These are phyloP conservation scores for Prosopis cineraria DNA, from an alignment of 306 rosid genomes.

Conservation along the genomic window DNA sequence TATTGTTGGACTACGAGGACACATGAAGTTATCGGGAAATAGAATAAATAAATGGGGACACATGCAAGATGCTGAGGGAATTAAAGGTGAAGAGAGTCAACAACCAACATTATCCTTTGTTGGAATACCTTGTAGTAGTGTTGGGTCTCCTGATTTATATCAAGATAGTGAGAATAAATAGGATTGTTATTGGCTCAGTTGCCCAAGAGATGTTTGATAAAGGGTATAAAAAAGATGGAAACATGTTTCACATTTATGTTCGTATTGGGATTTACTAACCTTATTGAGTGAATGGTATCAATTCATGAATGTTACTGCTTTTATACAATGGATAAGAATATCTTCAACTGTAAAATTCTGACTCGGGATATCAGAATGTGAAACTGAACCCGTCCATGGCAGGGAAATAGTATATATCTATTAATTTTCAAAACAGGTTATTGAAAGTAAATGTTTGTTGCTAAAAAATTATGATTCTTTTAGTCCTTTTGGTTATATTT, in stretches of 20 bases:
- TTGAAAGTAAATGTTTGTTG: conserved; percentile 21
- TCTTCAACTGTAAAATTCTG: conserved; percentile 2
- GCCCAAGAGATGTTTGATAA: background rate
- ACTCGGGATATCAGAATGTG: background rate
- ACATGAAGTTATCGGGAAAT: conserved; percentile 5
- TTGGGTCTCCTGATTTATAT: background rate
- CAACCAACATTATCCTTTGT: background rate
- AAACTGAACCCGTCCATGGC: conserved; percentile 6
- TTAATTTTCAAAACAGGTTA: conserved; percentile 16
- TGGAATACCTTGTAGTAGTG: background rate
- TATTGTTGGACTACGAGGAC: background rate
- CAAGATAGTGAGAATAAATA: background rate
- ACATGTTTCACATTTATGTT: background rate
- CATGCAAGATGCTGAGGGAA: conserved; percentile 25
- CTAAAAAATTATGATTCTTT: conserved; percentile 13
- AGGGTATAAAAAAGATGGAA: background rate
- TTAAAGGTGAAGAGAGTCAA: conserved; percentile 20
- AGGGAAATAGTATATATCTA: conserved; percentile 17
- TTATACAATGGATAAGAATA: background rate
- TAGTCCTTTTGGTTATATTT: conserved; percentile 32
- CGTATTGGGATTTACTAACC: background rate
- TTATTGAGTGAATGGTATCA: background rate
- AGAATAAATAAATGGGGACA: conserved; percentile 38
- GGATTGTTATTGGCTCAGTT: background rate
- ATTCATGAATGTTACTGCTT: background rate